Conservation (phyloP, 805 yeast species). For the Candida quercuum region DNA sequence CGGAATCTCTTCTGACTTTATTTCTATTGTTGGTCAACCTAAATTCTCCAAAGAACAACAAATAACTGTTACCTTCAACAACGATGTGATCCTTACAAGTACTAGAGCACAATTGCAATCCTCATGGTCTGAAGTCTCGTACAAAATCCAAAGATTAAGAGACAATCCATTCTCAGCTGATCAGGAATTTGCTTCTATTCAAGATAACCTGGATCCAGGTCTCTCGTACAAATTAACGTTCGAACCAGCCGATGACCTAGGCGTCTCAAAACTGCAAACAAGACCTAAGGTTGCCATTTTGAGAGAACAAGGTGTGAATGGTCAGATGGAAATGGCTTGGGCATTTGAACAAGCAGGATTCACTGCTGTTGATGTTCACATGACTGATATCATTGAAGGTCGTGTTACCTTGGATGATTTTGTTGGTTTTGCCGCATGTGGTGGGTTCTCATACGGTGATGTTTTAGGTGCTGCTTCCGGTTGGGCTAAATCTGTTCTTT, state of each 20-base stretch:
- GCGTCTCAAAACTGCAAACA: conserved; percentile 28
- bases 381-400: conserved; percentile 85
- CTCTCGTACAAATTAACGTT: conserved; percentile 74
- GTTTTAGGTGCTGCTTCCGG: conserved; percentile 98
- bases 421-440: conserved; percentile 96
- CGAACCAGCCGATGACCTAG: conserved; percentile 47
- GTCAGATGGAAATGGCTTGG: conserved; percentile 98
- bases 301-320: conserved; percentile 98
- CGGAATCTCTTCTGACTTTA: conserved; percentile 50
- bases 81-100: conserved; percentile 39
- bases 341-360: conserved; percentile 93
- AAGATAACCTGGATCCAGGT: conserved; percentile 88
- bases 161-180: conserved; percentile 90
- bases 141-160: conserved; percentile 83
- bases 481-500: conserved; percentile 95
- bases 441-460: conserved; percentile 98
- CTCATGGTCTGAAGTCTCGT: conserved; percentile 84
- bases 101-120: conserved; percentile 72
- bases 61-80: conserved; percentile 44
- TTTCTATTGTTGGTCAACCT: conserved; percentile 69
- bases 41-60: conserved; percentile 48
- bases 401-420: conserved; percentile 68
- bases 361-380: conserved; percentile 89
- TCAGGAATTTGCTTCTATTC: conserved; percentile 72
- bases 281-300: conserved; percentile 91